Percentiles rank a stretch among this genome's conserved stretches.
Evolutionary conservation across 306 rosid genomes (phyloP).

Genomic region (Prosopis cineraria): DNA sequence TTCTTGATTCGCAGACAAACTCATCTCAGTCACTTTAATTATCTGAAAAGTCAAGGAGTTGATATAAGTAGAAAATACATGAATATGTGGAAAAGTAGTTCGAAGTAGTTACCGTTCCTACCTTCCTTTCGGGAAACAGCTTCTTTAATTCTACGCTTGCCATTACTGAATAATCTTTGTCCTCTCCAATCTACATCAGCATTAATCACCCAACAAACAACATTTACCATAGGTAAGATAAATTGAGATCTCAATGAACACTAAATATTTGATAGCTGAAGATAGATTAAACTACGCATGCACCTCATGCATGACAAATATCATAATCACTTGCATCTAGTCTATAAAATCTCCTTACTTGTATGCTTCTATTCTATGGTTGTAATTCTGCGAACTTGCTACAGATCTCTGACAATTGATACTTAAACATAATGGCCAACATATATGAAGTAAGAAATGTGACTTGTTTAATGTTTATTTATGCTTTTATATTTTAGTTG

Average conservation of each 20-base stretch:
- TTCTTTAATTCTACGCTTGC: constrained; percentile 75
- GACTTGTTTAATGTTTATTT: constrained; percentile 5
- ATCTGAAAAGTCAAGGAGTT: constrained; percentile 50
- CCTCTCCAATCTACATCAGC: constrained; percentile 67
- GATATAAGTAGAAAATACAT: constrained; percentile 5
- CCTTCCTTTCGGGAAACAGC: constrained; percentile 76
- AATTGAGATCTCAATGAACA: constrained; percentile 1
- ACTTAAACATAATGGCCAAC: not conserved
- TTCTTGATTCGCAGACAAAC: constrained; percentile 86
- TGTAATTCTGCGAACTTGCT: not conserved
- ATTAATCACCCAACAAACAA: constrained; percentile 39
- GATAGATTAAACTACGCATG: not conserved
- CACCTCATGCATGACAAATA: constrained; percentile 18
- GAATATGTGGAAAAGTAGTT: not conserved
- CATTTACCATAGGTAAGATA: constrained; percentile 17
- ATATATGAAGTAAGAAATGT: constrained; percentile 25
- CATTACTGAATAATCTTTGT: constrained; percentile 64
- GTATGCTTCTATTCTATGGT: not conserved
- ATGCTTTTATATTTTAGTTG: not conserved
- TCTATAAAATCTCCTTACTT: not conserved
- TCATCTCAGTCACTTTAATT: constrained; percentile 68
- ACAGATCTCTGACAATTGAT: constrained; percentile 16
- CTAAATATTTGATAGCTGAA: constrained; percentile 8
- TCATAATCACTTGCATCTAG: constrained; percentile 15
- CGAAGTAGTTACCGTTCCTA: constrained; percentile 32